Evolutionary conservation across 73 alveolate species (phyloP).

Genomic region (Loxodes magnus): DNA sequence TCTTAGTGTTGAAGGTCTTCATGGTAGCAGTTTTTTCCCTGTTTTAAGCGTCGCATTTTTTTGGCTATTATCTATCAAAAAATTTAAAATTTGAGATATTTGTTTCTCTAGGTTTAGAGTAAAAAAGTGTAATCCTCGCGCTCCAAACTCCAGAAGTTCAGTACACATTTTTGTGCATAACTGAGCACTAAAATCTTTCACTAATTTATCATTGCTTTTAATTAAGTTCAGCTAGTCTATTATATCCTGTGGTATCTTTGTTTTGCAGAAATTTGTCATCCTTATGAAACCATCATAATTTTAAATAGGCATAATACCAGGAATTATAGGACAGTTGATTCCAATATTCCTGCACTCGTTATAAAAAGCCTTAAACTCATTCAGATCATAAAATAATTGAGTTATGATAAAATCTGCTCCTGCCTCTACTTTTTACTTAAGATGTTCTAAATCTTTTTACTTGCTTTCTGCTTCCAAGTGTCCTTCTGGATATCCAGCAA

Average conservation of each 20-base stretch:
- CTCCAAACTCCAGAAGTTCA: conserved; percentile 42
- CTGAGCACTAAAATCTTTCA: conserved; percentile 41
- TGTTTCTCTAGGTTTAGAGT: conserved; percentile 65
- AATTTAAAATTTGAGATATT: conserved; percentile 30
- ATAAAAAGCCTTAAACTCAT: conserved; percentile 41
- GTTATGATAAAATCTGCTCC: conserved; percentile 71
- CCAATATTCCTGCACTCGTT: conserved; percentile 46
- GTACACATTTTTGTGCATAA: conserved; percentile 44
- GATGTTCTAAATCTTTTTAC: conserved; percentile 20
- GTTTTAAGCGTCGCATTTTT: conserved; percentile 24
- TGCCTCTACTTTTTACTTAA: conserved; percentile 58
- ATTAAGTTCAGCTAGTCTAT: conserved; percentile 47
- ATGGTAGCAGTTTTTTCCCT: conserved; percentile 27
- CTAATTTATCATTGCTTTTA: conserved; percentile 49
- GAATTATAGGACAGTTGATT: conserved; percentile 54
- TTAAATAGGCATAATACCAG: conserved; percentile 69
- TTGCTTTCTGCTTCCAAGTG: conserved; percentile 44
- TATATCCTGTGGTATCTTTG: conserved; percentile 50
- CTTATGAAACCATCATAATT: conserved; percentile 27
- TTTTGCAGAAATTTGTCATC: conserved; percentile 48
- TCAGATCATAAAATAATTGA: conserved; percentile 63
- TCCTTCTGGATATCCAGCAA: conserved; percentile 83
- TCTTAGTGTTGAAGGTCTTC: conserved; percentile 17
- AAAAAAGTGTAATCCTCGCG: conserved; percentile 60
- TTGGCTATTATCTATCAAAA: too few species aligned